Evolutionary conservation across 1,284 basidiomycete genomes (phyloP).

Genomic region (Irpex sp.): DNA sequence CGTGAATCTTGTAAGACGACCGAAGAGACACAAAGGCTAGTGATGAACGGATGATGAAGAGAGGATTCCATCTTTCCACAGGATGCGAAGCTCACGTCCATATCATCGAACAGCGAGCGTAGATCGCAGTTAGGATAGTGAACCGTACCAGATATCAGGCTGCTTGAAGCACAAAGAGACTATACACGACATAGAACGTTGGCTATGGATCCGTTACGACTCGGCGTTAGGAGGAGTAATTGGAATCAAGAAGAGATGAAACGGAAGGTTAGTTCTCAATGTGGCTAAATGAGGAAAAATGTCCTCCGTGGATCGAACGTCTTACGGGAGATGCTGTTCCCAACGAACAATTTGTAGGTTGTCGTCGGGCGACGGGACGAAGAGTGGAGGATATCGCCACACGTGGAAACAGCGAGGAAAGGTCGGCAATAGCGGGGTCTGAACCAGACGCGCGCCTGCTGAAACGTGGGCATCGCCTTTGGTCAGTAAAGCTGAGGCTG

Average conservation of each 20-base stretch:
- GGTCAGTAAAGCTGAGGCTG: background rate
- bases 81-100: too few species aligned
- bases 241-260: background rate
- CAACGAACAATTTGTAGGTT: background rate
- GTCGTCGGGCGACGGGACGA: background rate
- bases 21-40: too few species aligned
- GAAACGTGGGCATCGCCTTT: background rate
- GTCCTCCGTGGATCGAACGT: background rate
- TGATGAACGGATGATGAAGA: too few species aligned
- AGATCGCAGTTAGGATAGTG: too few species aligned
- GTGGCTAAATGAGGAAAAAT: background rate
- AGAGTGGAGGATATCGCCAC: background rate
- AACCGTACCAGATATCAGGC: background rate
- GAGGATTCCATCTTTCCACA: too few species aligned
- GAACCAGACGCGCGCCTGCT: background rate
- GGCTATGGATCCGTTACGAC: background rate
- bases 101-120: too few species aligned
- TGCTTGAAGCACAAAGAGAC: background rate
- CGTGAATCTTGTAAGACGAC: too few species aligned
- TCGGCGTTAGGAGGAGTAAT: background rate
- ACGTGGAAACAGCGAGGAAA: background rate
- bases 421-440: background rate
- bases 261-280: background rate
- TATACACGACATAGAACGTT: background rate
- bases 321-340: background rate